Percentiles rank a stretch among this genome's conserved stretches.
These are phyloP conservation scores for Yamadazyma philogaea DNA, from an alignment of 805 yeast species.

Conservation along the genomic window DNA sequence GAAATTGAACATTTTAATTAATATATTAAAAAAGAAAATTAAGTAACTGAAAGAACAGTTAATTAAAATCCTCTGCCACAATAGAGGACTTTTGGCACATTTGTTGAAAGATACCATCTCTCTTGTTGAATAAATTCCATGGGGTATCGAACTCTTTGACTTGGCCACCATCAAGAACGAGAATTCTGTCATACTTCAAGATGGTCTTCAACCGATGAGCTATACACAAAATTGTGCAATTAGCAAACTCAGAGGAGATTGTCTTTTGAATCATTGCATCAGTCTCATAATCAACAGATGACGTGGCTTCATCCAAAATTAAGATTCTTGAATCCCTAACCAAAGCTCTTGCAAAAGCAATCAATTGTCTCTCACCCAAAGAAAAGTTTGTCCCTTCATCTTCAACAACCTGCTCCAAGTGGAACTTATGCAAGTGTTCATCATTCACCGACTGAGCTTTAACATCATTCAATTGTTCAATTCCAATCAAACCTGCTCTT, in stretches of 20 bases:
- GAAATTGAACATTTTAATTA: no score
- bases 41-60: background rate
- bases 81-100: constrained; percentile 61
- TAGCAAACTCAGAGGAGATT: constrained; percentile 58
- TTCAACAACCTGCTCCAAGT: constrained; percentile 44
- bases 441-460: constrained; percentile 26
- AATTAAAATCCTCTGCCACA: constrained; percentile 41
- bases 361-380: constrained; percentile 71
- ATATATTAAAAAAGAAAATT: background rate
- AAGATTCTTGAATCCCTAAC: constrained; percentile 70
- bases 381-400: constrained; percentile 74
- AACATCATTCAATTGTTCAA: constrained; percentile 20
- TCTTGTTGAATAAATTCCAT: constrained; percentile 50
- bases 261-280: constrained; percentile 78
- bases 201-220: constrained; percentile 82
- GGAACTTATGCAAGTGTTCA: constrained; percentile 33
- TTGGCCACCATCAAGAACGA: constrained; percentile 79
- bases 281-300: constrained; percentile 80
- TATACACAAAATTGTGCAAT: constrained; percentile 77
- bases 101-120: constrained; percentile 54
- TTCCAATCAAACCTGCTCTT: constrained; percentile 52
- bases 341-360: constrained; percentile 83
- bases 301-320: constrained; percentile 80
- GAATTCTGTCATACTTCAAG: constrained; percentile 66
- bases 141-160: constrained; percentile 76